A percentile compares a stretch with the other conserved stretches of the same genome.
These are phyloP conservation scores for Linum usitatissimum DNA, from an alignment of 345 rosid genomes.

Conservation along the genomic window DNA sequence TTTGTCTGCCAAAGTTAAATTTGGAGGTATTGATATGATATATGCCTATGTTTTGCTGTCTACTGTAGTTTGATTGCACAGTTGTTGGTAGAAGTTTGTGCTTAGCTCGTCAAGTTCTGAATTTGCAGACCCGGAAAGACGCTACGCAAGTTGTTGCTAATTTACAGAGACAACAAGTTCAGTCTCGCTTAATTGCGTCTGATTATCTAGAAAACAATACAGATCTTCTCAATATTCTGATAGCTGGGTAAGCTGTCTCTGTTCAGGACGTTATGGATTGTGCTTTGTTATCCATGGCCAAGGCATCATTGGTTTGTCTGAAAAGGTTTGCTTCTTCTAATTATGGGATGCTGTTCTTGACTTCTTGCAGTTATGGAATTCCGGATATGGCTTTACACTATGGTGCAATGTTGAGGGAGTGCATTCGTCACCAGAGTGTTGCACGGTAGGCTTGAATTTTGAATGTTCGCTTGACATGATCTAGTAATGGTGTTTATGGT, in stretches of 20 bases:
- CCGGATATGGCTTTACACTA: conserved; percentile 93
- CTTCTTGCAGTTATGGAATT: conserved; percentile 48
- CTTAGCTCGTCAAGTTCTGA: conserved; percentile 8
- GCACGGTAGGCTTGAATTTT: conserved; percentile 48
- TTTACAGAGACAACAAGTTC: conserved; percentile 91
- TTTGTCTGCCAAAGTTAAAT: conserved; percentile 71
- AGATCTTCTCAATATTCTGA: conserved; percentile 72
- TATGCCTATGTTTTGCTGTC: background rate
- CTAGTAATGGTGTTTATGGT: background rate
- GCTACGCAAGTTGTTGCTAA: conserved; percentile 97
- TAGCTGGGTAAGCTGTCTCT: conserved; percentile 50
- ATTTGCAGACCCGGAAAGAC: conserved; percentile 82
- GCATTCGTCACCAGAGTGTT: conserved; percentile 93
- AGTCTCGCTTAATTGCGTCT: conserved; percentile 81
- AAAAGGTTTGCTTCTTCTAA: conserved; percentile 9
- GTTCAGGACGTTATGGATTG: background rate
- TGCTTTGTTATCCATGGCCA: background rate
- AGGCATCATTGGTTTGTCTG: background rate
- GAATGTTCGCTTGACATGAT: background rate
- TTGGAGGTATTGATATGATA: conserved; percentile 49
- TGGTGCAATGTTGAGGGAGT: conserved; percentile 96
- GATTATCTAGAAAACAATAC: conserved; percentile 77
- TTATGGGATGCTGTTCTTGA: conserved; percentile 9
- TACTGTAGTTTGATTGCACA: background rate
- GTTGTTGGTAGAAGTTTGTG: background rate